These are phyloP conservation scores for Pleurotus pulmonarius DNA, from an alignment of 768 basidiomycete species.

Conservation along the genomic window DNA sequence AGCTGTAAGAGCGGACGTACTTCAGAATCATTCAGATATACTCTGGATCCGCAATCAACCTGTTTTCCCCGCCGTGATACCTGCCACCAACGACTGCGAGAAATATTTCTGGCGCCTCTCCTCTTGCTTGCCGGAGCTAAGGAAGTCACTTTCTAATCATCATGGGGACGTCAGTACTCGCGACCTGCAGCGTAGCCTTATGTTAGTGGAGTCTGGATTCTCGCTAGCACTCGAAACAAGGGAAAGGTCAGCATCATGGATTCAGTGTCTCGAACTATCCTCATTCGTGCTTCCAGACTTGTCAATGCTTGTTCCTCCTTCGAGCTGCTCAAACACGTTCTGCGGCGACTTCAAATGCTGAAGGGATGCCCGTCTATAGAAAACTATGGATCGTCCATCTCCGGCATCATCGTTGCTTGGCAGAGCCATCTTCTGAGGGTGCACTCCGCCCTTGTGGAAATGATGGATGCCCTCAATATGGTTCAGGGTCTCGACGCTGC, in stretches of 20 bases:
- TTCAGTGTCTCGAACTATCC: neutral
- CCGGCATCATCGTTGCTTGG: neutral
- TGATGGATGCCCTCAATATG: conserved; percentile 25
- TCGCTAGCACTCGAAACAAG: conserved; percentile 60
- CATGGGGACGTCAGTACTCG: conserved; percentile 83
- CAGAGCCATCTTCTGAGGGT: conserved; percentile 27
- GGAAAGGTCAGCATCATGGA: conserved; percentile 8
- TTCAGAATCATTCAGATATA: conserved; percentile 49
- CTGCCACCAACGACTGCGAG: conserved; percentile 43
- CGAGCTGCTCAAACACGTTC: conserved; percentile 20
- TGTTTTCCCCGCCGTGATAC: conserved; percentile 21
- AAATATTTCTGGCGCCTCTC: conserved; percentile 63
- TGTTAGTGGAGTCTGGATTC: conserved; percentile 77
- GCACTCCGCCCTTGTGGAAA: conserved; percentile 32
- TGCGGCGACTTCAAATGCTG: conserved; percentile 26
- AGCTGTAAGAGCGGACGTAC: conserved; percentile 67
- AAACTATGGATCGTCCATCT: conserved; percentile 10
- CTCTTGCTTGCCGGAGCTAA: conserved; percentile 61
- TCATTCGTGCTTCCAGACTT: neutral
- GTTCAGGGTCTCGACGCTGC: conserved; percentile 15
- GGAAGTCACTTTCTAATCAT: conserved; percentile 61
- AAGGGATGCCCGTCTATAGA: conserved; percentile 15
- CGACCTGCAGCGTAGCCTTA: conserved; percentile 77
- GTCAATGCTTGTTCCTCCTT: conserved; percentile 15
- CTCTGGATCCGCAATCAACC: conserved; percentile 70